A percentile compares a stretch with the other conserved stretches of the same genome.
phyloP scores from a whole-genome alignment of 1,139 yeast genomes.

The Yamadazyma taylorii region DNA sequence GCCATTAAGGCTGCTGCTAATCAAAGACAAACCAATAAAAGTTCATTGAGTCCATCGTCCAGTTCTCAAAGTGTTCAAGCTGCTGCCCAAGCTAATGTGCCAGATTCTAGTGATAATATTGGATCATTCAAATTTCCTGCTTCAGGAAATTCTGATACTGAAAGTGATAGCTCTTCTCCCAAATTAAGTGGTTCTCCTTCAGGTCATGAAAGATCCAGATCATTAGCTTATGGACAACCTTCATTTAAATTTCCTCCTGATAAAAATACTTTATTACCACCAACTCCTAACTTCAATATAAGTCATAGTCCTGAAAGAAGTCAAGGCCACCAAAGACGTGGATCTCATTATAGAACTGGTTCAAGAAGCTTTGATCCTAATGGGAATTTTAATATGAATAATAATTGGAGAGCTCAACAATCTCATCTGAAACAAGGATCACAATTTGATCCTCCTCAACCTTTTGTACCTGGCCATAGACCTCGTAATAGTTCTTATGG shows the following conservation, averaged over 20 bases:
- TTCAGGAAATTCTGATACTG: conserved; percentile 16
- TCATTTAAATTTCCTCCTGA: conserved; percentile 47
- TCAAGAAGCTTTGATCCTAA: conserved; percentile 58
- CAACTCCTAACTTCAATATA: conserved; percentile 44
- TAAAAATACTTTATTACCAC: conserved; percentile 37
- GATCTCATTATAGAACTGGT: conserved; percentile 56
- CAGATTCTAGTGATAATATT: conserved; percentile 20
- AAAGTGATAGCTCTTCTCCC: conserved; percentile 16
- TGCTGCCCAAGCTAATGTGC: conserved; percentile 13
- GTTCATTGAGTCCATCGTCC: conserved; percentile 38
- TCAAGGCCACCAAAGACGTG: conserved; percentile 38
- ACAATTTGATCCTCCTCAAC: conserved; percentile 49
- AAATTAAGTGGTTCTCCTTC: conserved; percentile 20
- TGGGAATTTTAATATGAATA: conserved; percentile 44
- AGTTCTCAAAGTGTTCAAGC: conserved; percentile 13
- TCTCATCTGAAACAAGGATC: conserved; percentile 30
- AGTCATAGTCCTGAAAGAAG: conserved; percentile 41
- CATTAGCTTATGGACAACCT: conserved; percentile 48
- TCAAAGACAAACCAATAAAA: conserved; percentile 58
- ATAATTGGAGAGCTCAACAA: conserved; percentile 60
- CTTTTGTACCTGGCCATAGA: conserved; percentile 80
- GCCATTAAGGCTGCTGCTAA: conserved; percentile 97
- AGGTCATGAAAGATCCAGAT: conserved; percentile 32
- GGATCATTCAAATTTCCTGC: conserved; percentile 41
- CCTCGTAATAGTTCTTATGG: conserved; percentile 66